Conservation (phyloP, 805 yeast species). For the Isabelozyma gotoi region DNA sequence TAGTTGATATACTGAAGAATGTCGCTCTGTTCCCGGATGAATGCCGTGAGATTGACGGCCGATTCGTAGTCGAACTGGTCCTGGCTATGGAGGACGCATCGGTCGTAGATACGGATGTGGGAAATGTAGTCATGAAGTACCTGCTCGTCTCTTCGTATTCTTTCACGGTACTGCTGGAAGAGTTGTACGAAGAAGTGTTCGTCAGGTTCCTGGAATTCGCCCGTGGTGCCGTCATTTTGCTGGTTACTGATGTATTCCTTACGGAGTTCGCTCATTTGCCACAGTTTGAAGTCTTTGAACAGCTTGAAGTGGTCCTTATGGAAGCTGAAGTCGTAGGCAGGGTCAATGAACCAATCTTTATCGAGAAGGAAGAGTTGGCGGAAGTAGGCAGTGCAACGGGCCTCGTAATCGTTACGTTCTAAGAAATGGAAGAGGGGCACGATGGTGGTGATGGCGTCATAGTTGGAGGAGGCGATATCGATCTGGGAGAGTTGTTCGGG, state of each 20-base stretch:
- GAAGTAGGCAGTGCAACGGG: constrained; percentile 24
- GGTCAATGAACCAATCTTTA: constrained; percentile 15
- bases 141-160: constrained; percentile 19
- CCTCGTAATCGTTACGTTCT: constrained; percentile 5
- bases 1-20: constrained; percentile 3
- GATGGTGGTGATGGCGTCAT: neutral
- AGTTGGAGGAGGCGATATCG: neutral
- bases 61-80: neutral
- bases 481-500: neutral
- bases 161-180: constrained; percentile 10
- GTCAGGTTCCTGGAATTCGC: constrained; percentile 4
- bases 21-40: constrained; percentile 5
- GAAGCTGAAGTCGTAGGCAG: constrained; percentile 12
- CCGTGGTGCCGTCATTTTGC: neutral
- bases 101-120: constrained; percentile 21
- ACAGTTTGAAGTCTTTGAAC: constrained; percentile 4
- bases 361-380: constrained; percentile 9
- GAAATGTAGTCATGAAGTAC: constrained; percentile 21
- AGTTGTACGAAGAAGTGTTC: constrained; percentile 3
- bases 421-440: constrained; percentile 9
- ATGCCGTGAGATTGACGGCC: constrained; percentile 1
- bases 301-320: constrained; percentile 11
- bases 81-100: constrained; percentile 16
- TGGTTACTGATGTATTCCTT: constrained; percentile 3
- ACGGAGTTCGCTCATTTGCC: constrained; percentile 6